phyloP scores from a whole-genome alignment of 2,329 filamentous ascomycete genomes.

The Chaetomiaceae sp. region DNA sequence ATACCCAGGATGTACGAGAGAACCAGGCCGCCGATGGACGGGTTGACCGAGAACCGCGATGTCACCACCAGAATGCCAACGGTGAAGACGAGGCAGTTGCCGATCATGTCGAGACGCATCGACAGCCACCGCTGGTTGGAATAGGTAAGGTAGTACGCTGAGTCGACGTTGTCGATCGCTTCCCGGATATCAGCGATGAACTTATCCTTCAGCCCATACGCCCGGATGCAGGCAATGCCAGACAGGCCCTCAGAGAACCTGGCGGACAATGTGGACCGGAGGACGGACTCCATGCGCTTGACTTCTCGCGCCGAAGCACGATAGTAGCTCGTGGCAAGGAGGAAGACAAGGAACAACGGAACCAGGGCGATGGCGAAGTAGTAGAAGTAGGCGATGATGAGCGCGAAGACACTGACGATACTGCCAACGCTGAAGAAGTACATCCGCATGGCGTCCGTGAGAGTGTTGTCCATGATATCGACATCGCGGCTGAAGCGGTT shows the following conservation, averaged over 20 bases:
- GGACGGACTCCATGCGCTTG: conserved; percentile 86
- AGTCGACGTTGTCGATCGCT: conserved; percentile 85
- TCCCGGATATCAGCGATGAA: conserved; percentile 67
- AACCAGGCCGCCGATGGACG: conserved; percentile 81
- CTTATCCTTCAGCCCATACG: conserved; percentile 74
- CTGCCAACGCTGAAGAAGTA: conserved; percentile 81
- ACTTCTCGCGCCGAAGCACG: conserved; percentile 86
- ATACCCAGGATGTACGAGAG: conserved; percentile 90
- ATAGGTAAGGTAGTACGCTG: conserved; percentile 91
- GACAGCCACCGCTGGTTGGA: conserved; percentile 94
- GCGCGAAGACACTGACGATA: conserved; percentile 76
- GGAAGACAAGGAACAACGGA: conserved; percentile 67
- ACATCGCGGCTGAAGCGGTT: conserved; percentile 96
- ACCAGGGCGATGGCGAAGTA: conserved; percentile 67
- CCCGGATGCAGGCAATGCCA: conserved; percentile 78
- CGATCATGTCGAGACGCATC: conserved; percentile 76
- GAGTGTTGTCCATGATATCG: conserved; percentile 91
- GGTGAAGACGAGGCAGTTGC: conserved; percentile 78
- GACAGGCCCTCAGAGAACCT: conserved; percentile 86
- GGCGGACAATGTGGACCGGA: conserved; percentile 83
- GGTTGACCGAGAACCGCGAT: conserved; percentile 77
- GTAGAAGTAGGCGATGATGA: conserved; percentile 94
- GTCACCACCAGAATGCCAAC: conserved; percentile 89
- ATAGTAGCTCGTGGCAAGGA: conserved; percentile 83
- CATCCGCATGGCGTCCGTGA: conserved; percentile 87